Percentiles rank a stretch among this genome's conserved stretches.
These are phyloP conservation scores for Mycena sp. DNA, from an alignment of 1,284 basidiomycete genomes.

Conservation along the genomic window DNA sequence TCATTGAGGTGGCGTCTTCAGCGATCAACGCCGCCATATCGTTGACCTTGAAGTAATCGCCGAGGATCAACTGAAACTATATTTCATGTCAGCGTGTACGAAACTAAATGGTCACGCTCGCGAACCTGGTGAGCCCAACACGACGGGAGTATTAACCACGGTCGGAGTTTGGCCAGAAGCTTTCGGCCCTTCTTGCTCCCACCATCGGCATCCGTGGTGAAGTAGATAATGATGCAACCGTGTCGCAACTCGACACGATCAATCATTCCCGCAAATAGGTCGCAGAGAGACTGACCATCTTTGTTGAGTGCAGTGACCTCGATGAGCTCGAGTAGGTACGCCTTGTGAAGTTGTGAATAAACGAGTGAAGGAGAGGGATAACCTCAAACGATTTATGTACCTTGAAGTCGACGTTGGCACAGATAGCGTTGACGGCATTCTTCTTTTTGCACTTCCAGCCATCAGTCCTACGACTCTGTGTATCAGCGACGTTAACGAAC, in stretches of 20 bases:
- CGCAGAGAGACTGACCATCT: not conserved
- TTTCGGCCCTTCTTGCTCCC: not conserved
- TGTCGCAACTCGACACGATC: not conserved
- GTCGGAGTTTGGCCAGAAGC: not conserved
- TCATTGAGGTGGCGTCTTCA: too few relatives aligned
- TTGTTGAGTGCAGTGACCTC: slow-evolving; percentile 5
- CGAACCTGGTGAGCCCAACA: slow-evolving; percentile 18
- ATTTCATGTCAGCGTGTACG: too few relatives aligned
- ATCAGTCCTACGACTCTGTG: not conserved
- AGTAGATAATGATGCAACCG: too few relatives aligned
- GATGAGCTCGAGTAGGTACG: slow-evolving; percentile 9
- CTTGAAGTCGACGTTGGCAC: slow-evolving; percentile 9
- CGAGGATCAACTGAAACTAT: too few relatives aligned
- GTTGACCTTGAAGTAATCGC: too few relatives aligned
- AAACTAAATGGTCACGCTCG: slow-evolving; percentile 1
- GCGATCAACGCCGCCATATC: too few relatives aligned
- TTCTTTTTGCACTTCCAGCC: too few relatives aligned
- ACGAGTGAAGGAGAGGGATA: not conserved
- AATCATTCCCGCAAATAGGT: slow-evolving; percentile 9
- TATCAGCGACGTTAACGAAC: not conserved
- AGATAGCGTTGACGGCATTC: too few relatives aligned
- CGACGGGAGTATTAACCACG: slow-evolving; percentile 12
- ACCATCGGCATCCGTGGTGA: too few relatives aligned
- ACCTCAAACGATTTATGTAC: not conserved
- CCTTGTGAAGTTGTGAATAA: not conserved